These are phyloP conservation scores for Fusarium sarcochroum DNA, from an alignment of 2,329 filamentous ascomycete genomes.

Conservation along the genomic window DNA sequence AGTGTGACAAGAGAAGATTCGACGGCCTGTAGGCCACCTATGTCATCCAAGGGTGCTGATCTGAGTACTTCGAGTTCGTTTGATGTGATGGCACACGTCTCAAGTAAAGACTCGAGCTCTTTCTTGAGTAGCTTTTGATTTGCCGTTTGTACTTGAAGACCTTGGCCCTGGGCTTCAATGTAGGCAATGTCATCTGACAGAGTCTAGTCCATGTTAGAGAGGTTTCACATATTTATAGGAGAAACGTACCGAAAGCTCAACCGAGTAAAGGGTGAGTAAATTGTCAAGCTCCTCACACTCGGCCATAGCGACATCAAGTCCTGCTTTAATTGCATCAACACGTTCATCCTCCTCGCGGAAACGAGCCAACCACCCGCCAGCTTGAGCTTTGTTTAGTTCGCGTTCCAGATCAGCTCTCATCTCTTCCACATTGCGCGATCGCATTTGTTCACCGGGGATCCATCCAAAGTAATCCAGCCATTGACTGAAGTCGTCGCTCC, in stretches of 20 bases:
- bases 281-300: constrained; percentile 98
- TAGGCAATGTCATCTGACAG: constrained; percentile 96
- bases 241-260: constrained; percentile 85
- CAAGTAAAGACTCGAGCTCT: constrained; percentile 89
- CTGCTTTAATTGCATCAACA: constrained; percentile 85
- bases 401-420: constrained; percentile 87
- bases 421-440: constrained; percentile 81
- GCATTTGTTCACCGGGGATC: constrained; percentile 81
- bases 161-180: constrained; percentile 97
- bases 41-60: constrained; percentile 78
- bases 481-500: constrained; percentile 84
- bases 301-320: constrained; percentile 90
- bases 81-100: constrained; percentile 89
- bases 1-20: constrained; percentile 83
- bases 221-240: background rate
- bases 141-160: constrained; percentile 94
- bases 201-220: constrained; percentile 68
- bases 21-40: constrained; percentile 80
- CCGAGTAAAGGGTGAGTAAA: constrained; percentile 91
- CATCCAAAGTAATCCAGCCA: constrained; percentile 91
- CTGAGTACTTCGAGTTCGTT: constrained; percentile 80
- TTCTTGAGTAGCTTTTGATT: constrained; percentile 95
- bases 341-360: constrained; percentile 90
- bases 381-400: constrained; percentile 91
- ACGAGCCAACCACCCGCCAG: constrained; percentile 90